Evolutionary conservation across 345 rosid species (phyloP), one percentile per base, ranked within the genome.

Genomic region (Ailanthus altissimus): DNA sequence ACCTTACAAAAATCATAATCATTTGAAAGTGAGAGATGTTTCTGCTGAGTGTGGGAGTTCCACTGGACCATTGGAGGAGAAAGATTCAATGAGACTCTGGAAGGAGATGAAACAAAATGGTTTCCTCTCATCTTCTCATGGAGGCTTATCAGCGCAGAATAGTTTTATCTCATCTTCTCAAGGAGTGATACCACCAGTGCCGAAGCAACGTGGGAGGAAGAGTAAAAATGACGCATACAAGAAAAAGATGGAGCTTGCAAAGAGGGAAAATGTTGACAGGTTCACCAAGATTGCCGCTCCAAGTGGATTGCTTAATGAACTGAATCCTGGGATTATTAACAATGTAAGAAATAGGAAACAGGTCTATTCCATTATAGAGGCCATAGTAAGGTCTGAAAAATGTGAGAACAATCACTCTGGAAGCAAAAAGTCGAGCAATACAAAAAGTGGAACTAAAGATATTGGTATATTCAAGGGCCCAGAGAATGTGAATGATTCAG

Each of bases 321-420:
- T 96, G 85, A 96, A 93, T 79, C 99, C 97, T 0, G 97, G 99
- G 59, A 96, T 96, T 72, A 91, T 96, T 79, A 92, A 90, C 85
- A 96, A 91, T 76, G 93, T 96, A 47, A 88, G 99, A 78, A 94
- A 88, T 70, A 94, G 81, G 81, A 88, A 86, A 79, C 99, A 96
- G 77, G 99, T 96, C 56, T 97, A 88, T 81, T 91, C 99, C 32
- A 89, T 94, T 45, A 96, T 96, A 67, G 93, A 92, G 85, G 90
- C 95, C 36, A 49, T 96, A 67, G 91, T 91, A 66, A 86, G 88
- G 83, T 90, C 86, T 72, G 92, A 88, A 78, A 88, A 79, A 58
- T 77, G 36, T 32, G 81, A 82, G 75, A 78, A 77, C 69, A 46
- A 67, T 75, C 74, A 75, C 60, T 73, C n/a, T 21, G 81, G 81